Percentiles rank a stretch among this genome's conserved stretches.
phyloP scores from a whole-genome alignment of 192 early-diverging fungal genomes.

The Backusella tarrabulga region DNA sequence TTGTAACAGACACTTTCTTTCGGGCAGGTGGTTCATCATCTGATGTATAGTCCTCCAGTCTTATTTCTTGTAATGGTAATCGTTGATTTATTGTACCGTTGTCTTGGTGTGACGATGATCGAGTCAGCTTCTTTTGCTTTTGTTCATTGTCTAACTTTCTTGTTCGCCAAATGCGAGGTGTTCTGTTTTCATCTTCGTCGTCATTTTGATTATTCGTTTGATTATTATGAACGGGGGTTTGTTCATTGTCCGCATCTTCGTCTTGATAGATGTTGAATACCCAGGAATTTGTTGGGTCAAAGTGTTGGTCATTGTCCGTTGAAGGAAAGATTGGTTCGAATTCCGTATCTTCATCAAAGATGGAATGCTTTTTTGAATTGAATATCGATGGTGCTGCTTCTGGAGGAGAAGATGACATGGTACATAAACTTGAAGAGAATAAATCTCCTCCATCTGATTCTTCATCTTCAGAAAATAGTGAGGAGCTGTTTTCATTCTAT shows the following conservation, averaged over 20 bases:
- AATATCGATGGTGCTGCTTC: not conserved
- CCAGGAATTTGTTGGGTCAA: not conserved
- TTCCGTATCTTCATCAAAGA: not conserved
- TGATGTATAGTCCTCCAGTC: constrained; percentile 9
- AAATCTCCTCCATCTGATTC: constrained; percentile 14
- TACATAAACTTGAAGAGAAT: constrained; percentile 5
- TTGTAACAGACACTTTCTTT: not conserved
- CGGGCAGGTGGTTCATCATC: constrained; percentile 11
- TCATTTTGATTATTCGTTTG: not conserved
- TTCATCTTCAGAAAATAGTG: not conserved
- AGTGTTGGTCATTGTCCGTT: not conserved
- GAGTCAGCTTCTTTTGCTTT: not conserved
- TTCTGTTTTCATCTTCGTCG: not conserved
- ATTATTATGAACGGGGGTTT: not conserved
- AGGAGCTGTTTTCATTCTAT: not conserved
- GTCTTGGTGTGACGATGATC: not conserved
- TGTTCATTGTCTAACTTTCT: not conserved
- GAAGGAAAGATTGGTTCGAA: not conserved
- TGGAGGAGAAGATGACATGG: not conserved
- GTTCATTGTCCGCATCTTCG: not conserved
- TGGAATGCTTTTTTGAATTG: not conserved
- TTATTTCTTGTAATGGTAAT: constrained; percentile 9
- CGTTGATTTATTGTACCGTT: not conserved
- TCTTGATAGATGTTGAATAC: not conserved
- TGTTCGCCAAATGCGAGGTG: not conserved